Evolutionary conservation across 2,329 filamentous ascomycete genomes (phyloP), one percentile per base, ranked within the genome.

Genomic region (Seiridium unicorne): DNA sequence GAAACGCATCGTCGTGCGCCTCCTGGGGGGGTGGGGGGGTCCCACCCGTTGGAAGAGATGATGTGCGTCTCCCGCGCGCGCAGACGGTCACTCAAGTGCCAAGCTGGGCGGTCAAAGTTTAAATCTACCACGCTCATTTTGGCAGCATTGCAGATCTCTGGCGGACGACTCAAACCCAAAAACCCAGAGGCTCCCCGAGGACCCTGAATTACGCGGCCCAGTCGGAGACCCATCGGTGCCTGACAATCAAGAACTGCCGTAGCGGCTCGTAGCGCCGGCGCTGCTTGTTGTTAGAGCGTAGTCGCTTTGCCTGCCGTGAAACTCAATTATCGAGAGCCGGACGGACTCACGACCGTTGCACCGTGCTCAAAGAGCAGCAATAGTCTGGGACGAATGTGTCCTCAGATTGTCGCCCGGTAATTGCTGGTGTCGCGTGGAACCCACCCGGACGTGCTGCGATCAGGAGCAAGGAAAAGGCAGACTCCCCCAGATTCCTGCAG

Each of bases 1-100:
- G 49, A 53, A 53, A 53, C 49, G 34, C 49, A 53, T 53, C 49
- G 49, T 53, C 49, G 49, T n/a, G 49, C 49, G 35, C 32, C 49
- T 35, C 18, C 18, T 26, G 18, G 18, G 18, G 18, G 18, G 18
- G 18, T 1, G 18, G 18, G 18, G 18, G 18, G 18, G 18, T 2
- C 18, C 18, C 18, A 26, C 18, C 18, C 18, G 18, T 42, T 42
- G 38, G 1, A 8, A 13, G 38, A 42, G 38, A 42, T 42, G 38
- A 13, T 13, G 13, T 42, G 18, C 18, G 7, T 42, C 38, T 7
- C 38, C 38, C 7, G 38, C 38, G 7, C 38, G 38, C 38, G 38
- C 13, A 13, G 13, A 42, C 38, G 38, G 38, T 8, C 18, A 13
- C 38, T 42, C 13, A 13, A 42, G 13, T 42, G 38, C 38, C 38